A percentile compares a stretch with the other conserved stretches of the same genome.
These are phyloP conservation scores for Theileria annulata DNA, from an alignment of 169 alveolate genomes.

Conservation along the genomic window DNA sequence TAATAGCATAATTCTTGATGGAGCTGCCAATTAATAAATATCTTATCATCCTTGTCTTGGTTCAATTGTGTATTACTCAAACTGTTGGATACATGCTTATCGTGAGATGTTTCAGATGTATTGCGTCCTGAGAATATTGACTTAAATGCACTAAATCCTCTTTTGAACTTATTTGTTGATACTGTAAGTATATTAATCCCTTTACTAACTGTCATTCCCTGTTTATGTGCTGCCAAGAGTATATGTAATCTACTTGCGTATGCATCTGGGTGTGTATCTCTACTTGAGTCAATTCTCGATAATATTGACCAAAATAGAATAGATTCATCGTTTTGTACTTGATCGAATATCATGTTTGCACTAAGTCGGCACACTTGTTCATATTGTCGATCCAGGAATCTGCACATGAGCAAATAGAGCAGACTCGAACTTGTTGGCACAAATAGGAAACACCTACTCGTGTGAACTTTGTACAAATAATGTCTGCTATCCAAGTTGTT, in stretches of 20 bases:
- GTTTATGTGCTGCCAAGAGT: conserved; percentile 58
- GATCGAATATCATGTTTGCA: conserved; percentile 41
- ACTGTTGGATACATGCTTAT: too few relatives aligned
- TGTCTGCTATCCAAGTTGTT: conserved; percentile 59
- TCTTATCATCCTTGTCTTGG: conserved; percentile 15
- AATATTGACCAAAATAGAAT: conserved; percentile 56
- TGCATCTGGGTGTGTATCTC: conserved; percentile 64
- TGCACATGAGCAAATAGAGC: conserved; percentile 54
- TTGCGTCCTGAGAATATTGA: conserved; percentile 23
- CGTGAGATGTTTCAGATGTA: background rate
- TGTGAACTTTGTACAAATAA: conserved; percentile 64
- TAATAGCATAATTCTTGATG: conserved; percentile 56
- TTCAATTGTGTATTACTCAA: background rate
- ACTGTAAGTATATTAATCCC: conserved; percentile 47
- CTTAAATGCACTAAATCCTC: conserved; percentile 16
- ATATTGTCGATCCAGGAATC: conserved; percentile 67
- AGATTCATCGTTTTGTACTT: conserved; percentile 52
- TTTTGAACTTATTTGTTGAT: conserved; percentile 13
- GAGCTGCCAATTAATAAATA: conserved; percentile 48
- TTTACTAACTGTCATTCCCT: conserved; percentile 50
- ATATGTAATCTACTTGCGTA: conserved; percentile 65
- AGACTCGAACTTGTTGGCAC: conserved; percentile 59
- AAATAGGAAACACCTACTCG: conserved; percentile 59
- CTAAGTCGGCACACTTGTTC: conserved; percentile 68
- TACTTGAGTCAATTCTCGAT: conserved; percentile 39